Percentiles rank a stretch among this genome's conserved stretches.
Evolutionary conservation across 2,329 filamentous ascomycete species (phyloP).

Genomic region (Emergomyces orientalis): DNA sequence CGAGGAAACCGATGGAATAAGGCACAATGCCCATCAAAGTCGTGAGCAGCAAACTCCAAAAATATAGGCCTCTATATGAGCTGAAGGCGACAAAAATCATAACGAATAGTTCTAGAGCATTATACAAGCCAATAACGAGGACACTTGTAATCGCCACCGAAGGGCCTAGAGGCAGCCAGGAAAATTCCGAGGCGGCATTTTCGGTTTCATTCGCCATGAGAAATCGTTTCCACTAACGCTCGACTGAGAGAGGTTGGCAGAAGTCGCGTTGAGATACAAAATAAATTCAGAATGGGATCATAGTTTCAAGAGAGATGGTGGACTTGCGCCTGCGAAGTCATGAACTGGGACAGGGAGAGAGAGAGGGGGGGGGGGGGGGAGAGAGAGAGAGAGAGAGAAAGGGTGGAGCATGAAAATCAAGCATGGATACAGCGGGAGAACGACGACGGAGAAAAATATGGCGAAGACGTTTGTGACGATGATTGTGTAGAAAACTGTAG

Average conservation of each 20-base stretch:
- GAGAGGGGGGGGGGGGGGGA: too few relatives aligned
- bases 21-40: conserved; percentile 37
- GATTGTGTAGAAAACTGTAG: neutral
- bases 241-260: neutral
- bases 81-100: conserved; percentile 43
- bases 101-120: conserved; percentile 41
- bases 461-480: neutral
- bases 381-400: neutral
- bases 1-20: conserved; percentile 39
- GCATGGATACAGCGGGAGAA: neutral
- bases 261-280: neutral
- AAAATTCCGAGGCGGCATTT: conserved; percentile 32
- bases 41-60: conserved; percentile 41
- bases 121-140: conserved; percentile 42
- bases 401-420: neutral
- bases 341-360: neutral
- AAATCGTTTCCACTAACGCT: neutral
- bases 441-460: neutral
- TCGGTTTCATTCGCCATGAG: conserved; percentile 11
- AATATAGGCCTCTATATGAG: conserved; percentile 40
- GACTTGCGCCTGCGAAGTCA: neutral
- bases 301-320: neutral
- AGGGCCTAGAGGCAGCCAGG: conserved; percentile 27
- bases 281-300: neutral
- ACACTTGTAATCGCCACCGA: conserved; percentile 40